These are phyloP conservation scores for Colletotrichum musae DNA, from an alignment of 2,329 filamentous ascomycete genomes.

Conservation along the genomic window DNA sequence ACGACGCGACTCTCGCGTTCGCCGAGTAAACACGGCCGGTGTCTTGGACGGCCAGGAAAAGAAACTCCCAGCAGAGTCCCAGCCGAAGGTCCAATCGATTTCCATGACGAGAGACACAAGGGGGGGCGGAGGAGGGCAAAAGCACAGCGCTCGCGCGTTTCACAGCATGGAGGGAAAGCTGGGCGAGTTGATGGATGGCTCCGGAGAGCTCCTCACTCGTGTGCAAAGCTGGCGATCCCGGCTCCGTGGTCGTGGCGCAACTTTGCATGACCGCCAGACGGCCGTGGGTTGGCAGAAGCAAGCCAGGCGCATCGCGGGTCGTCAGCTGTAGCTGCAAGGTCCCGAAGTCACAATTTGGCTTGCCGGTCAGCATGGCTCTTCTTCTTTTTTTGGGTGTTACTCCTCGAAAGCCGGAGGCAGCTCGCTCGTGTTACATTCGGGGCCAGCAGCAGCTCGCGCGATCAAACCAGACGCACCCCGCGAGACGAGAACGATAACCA, in stretches of 20 bases:
- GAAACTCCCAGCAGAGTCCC: not conserved
- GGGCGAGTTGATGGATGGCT: not conserved
- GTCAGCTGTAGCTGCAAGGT: slow-evolving; percentile 38
- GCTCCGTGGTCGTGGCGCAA: slow-evolving; percentile 42
- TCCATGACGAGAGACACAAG: slow-evolving; percentile 5
- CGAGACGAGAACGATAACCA: slow-evolving; percentile 9
- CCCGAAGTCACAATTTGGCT: slow-evolving; percentile 26
- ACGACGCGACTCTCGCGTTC: not conserved
- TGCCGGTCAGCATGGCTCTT: slow-evolving; percentile 20
- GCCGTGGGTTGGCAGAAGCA: not conserved
- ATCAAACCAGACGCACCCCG: not conserved
- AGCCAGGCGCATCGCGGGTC: not conserved
- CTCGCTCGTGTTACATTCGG: slow-evolving; percentile 21
- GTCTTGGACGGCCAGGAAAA: not conserved
- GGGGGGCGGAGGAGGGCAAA: slow-evolving; percentile 21
- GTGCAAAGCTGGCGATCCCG: slow-evolving; percentile 33
- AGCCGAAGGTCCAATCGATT: slow-evolving; percentile 3
- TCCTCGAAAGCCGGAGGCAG: too few relatives aligned
- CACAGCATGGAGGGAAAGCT: slow-evolving; percentile 18
- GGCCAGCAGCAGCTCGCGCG: not conserved
- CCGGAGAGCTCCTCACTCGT: slow-evolving; percentile 10
- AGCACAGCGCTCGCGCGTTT: slow-evolving; percentile 13
- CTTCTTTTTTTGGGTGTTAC: not conserved
- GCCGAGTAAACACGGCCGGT: not conserved
- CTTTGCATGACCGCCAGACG: slow-evolving; percentile 35